Conservation (phyloP, 2,329 filamentous ascomycete species). For the Dichotomopilus funicola region DNA sequence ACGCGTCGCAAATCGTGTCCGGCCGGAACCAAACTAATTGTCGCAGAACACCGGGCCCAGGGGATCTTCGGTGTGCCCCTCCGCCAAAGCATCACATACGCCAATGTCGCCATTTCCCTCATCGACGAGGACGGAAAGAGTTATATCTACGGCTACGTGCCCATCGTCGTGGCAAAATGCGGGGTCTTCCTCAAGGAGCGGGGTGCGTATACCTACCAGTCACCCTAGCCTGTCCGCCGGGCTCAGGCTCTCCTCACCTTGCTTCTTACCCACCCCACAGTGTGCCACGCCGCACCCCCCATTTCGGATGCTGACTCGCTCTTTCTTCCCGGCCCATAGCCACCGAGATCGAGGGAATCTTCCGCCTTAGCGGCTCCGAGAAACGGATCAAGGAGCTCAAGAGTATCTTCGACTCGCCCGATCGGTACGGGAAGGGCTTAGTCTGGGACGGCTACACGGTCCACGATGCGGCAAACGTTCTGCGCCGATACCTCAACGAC, state of each 20-base stretch:
- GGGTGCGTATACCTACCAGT: slow-evolving; percentile 50
- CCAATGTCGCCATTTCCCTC: slow-evolving; percentile 95
- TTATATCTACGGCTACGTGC: slow-evolving; percentile 97
- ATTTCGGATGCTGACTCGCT: too few species aligned
- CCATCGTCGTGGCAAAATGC: slow-evolving; percentile 96
- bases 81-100: slow-evolving; percentile 90
- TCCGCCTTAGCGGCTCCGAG: slow-evolving; percentile 89
- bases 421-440: slow-evolving; percentile 91
- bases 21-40: slow-evolving; percentile 20
- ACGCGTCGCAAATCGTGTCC: slow-evolving; percentile 6
- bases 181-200: slow-evolving; percentile 97
- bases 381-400: slow-evolving; percentile 98
- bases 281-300: too few species aligned
- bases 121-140: slow-evolving; percentile 88
- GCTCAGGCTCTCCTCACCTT: too few species aligned
- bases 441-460: slow-evolving; percentile 98
- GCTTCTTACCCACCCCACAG: too few species aligned
- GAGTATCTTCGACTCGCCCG: slow-evolving; percentile 84
- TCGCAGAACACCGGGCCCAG: slow-evolving; percentile 45
- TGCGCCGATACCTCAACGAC: slow-evolving; percentile 91
- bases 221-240: too few species aligned
- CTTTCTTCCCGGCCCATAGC: slow-evolving; percentile 44
- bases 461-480: slow-evolving; percentile 94
- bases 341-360: slow-evolving; percentile 92
- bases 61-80: slow-evolving; percentile 94